Evolutionary conservation across 148 eudicot species (phyloP).

Genomic region (Spergularia marina): DNA sequence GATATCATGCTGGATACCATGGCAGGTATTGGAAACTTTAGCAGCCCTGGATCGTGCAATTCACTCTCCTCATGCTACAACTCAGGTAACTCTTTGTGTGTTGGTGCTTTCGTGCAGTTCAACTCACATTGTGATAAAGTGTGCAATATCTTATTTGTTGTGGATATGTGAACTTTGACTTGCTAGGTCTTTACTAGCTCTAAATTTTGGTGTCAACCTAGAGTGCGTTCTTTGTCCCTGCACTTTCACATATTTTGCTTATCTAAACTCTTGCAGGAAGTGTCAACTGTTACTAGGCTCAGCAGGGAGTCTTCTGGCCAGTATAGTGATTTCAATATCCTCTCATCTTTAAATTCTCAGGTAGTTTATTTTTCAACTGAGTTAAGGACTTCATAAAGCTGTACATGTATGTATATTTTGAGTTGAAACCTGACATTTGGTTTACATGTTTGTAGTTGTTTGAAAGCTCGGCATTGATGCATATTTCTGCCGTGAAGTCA

Average conservation of each 20-base stretch:
- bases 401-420: background rate
- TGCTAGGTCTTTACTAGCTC: background rate
- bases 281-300: slow-evolving; percentile 71
- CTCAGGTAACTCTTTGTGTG: slow-evolving; percentile 59
- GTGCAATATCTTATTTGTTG: slow-evolving; percentile 6
- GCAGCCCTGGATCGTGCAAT: slow-evolving; percentile 93
- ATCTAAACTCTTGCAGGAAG: slow-evolving; percentile 51
- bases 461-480: slow-evolving; percentile 92
- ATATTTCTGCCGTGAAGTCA: slow-evolving; percentile 88
- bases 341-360: slow-evolving; percentile 94
- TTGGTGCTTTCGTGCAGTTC: slow-evolving; percentile 8
- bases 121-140: background rate
- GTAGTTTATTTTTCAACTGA: slow-evolving; percentile 30
- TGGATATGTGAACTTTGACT: slow-evolving; percentile 6
- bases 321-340: slow-evolving; percentile 81
- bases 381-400: background rate
- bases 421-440: slow-evolving; percentile 22
- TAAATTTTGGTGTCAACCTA: slow-evolving; percentile 9
- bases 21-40: slow-evolving; percentile 90
- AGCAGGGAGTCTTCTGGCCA: slow-evolving; percentile 87
- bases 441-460: slow-evolving; percentile 57
- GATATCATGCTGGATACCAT: slow-evolving; percentile 3
- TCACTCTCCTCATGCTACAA: slow-evolving; percentile 96
- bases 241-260: background rate
- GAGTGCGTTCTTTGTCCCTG: background rate